phyloP scores from a whole-genome alignment of 805 yeast genomes.

The Metschnikowia arizonensis region DNA sequence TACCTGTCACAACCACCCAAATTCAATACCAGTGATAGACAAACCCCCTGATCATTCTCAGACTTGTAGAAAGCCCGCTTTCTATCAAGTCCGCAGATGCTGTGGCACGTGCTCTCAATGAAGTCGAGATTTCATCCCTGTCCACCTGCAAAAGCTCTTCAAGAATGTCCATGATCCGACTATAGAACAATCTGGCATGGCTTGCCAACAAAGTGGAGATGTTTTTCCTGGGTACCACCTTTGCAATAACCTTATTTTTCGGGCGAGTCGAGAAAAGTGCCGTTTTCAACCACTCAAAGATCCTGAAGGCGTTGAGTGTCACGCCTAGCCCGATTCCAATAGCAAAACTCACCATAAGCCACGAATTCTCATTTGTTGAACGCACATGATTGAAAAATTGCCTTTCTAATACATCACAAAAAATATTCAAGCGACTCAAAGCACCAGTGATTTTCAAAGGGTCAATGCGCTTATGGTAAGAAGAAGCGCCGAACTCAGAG shows the following conservation, averaged over 20 bases:
- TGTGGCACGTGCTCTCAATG: neutral
- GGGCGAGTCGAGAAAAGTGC: neutral
- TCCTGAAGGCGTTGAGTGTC: conserved; percentile 14
- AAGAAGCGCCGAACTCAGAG: conserved; percentile 16
- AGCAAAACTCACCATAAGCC: conserved; percentile 31
- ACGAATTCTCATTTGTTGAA: conserved; percentile 3
- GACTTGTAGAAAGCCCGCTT: neutral
- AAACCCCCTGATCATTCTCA: neutral
- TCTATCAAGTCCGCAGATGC: neutral
- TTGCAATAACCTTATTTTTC: neutral
- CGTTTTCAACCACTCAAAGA: neutral
- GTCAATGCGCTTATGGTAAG: conserved; percentile 21
- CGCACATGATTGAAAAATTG: neutral
- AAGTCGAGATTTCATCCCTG: neutral
- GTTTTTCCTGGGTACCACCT: neutral
- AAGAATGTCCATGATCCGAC: neutral
- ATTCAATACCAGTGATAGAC: neutral
- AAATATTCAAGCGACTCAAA: conserved; percentile 20
- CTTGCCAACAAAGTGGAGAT: neutral
- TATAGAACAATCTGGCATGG: neutral
- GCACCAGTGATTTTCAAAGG: conserved; percentile 29
- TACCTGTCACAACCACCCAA: too few relatives aligned
- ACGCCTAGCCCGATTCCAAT: conserved; percentile 37
- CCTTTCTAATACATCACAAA: conserved; percentile 7
- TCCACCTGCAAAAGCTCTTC: neutral